These are phyloP conservation scores for Geotrichum carabidarum DNA, from an alignment of 1,139 yeast genomes.

Conservation along the genomic window DNA sequence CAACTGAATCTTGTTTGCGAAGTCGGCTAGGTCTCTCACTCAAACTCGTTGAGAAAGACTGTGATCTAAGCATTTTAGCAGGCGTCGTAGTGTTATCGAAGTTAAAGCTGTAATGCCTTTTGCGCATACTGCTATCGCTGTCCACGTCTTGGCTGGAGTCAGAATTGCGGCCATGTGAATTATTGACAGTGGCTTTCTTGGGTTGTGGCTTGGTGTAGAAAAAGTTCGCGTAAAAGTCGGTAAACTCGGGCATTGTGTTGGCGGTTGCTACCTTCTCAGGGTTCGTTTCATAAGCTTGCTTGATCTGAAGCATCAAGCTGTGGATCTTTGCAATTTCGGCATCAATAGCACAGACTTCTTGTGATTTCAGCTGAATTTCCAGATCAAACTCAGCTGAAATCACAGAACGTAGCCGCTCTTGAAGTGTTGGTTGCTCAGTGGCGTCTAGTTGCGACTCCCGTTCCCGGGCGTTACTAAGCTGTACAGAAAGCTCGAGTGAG, in stretches of 20 bases:
- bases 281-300: slow-evolving; percentile 25
- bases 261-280: slow-evolving; percentile 14
- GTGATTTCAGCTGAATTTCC: slow-evolving; percentile 65
- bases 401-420: slow-evolving; percentile 25
- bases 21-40: slow-evolving; percentile 2
- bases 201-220: slow-evolving; percentile 18
- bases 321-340: slow-evolving; percentile 63
- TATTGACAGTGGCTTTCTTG: not conserved
- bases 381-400: slow-evolving; percentile 52
- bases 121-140: not conserved
- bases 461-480: no score
- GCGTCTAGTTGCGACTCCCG: not conserved
- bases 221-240: slow-evolving; percentile 43
- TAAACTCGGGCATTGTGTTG: slow-evolving; percentile 49
- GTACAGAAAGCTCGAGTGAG: no score
- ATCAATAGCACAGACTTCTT: slow-evolving; percentile 55
- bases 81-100: not conserved
- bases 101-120: slow-evolving; percentile 1
- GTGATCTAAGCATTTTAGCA: not conserved
- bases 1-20: not conserved
- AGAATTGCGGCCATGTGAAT: not conserved
- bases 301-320: slow-evolving; percentile 45
- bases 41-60: not conserved
- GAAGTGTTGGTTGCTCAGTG: not conserved
- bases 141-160: not conserved